A percentile compares a stretch with the other conserved stretches of the same genome.
Conservation (phyloP, 1,284 basidiomycete species). For the Melampsora larici-populina region DNA sequence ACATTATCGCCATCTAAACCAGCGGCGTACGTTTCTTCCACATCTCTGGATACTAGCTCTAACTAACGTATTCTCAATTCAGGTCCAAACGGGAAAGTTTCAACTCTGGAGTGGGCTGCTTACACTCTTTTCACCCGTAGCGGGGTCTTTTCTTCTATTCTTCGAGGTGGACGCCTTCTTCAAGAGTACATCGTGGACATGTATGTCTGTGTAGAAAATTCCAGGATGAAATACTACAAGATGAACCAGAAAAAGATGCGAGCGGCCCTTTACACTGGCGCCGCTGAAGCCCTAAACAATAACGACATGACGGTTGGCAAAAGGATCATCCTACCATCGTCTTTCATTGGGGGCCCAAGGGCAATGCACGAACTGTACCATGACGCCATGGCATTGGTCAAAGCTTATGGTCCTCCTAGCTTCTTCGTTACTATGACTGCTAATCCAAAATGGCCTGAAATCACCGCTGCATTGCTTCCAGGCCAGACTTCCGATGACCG, state of each 20-base stretch:
- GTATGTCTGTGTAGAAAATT: conserved; percentile 12
- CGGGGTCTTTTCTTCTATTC: background rate
- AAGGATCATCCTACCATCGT: conserved; percentile 53
- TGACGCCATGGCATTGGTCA: conserved; percentile 55
- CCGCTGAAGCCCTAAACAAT: background rate
- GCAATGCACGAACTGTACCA: too few species aligned
- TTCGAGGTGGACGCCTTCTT: background rate
- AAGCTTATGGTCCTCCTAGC: conserved; percentile 50
- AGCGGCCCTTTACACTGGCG: background rate
- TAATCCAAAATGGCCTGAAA: conserved; percentile 56
- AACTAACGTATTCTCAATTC: background rate
- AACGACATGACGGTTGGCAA: conserved; percentile 42
- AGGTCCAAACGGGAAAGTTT: background rate
- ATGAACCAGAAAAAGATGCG: background rate
- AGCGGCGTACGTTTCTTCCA: background rate
- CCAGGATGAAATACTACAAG: background rate
- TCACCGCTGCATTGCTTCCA: conserved; percentile 45
- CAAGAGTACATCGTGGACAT: conserved; percentile 13
- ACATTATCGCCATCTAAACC: background rate
- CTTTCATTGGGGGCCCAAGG: too few species aligned
- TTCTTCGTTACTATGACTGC: conserved; percentile 57
- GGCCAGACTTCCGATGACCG: background rate
- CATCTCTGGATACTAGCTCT: background rate
- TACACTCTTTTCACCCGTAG: background rate
- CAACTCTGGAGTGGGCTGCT: conserved; percentile 1